These are phyloP conservation scores for Sarocladium strictum DNA, from an alignment of 2,329 filamentous ascomycete genomes.

Conservation along the genomic window DNA sequence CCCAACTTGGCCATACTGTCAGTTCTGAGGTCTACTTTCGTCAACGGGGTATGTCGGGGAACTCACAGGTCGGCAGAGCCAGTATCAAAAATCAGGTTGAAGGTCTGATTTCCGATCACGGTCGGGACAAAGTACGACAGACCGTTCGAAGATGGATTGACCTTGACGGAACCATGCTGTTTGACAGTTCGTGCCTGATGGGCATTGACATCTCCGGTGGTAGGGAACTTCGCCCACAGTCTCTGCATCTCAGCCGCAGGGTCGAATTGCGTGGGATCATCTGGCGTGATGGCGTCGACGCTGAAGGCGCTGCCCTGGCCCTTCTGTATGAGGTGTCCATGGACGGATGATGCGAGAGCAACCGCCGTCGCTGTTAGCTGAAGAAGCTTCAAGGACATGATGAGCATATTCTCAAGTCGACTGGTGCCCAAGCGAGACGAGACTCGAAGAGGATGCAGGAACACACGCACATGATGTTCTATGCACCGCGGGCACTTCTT, in stretches of 20 bases:
- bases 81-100: slow-evolving; percentile 36
- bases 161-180: neutral
- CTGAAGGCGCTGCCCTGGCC: neutral
- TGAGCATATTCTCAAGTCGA: neutral
- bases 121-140: slow-evolving; percentile 12
- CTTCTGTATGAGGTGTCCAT: neutral
- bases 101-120: slow-evolving; percentile 22
- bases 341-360: neutral
- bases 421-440: neutral
- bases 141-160: neutral
- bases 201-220: neutral
- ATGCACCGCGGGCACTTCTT: no score
- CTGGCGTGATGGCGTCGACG: neutral
- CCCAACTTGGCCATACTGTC: neutral
- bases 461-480: no score
- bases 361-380: neutral
- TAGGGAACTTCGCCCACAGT: neutral
- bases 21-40: no score
- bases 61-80: slow-evolving; percentile 31
- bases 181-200: neutral
- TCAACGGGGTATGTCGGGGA: no score
- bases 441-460: no score
- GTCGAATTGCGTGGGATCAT: neutral
- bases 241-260: neutral
- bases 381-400: neutral